Evolutionary conservation across 306 rosid species (phyloP), one percentile per base, ranked within the genome.

Genomic region (Hippophae rhamnoides): DNA sequence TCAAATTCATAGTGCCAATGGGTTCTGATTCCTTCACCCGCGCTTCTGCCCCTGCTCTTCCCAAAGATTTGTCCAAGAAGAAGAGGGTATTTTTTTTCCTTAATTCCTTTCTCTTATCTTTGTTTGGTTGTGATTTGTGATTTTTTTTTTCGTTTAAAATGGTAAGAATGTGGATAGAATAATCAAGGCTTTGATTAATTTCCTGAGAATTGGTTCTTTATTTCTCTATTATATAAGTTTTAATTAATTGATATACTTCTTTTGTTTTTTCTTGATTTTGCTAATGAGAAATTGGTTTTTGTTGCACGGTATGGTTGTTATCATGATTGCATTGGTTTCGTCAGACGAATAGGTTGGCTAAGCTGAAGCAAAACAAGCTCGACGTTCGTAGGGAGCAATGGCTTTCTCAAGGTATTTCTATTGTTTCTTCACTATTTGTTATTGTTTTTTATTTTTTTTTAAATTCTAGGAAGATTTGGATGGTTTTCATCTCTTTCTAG

Each of bases 351-450:
- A 63, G 82, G 65, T 52, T 78, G 27, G 86, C 83, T 8, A 83
- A 79, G 72, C 49, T 83, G 85, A 83, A 79, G 77, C 89, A 77
- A 71, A 74, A 75, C 65, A 83, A 83, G 78, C 79, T 79, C 73
- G 89, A 83, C 50, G 89, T 79, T 77, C 74, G 85, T 63, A 85
- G 83, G 4, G 83, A 83, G 47, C 89, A 83, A 70, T 83, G 85
- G 83, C 89, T 83, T 67, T 79, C 85, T 61, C 74, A 76, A 72
- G 83, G 89, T 83, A 60, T 52, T 12, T 43, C 31, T 57, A 9
- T 61, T 45, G 45, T 11, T 13, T 61, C n/a, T 7, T 0, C 9
- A 31, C 42, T 42, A 9, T 66, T 58, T 70, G 41, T 61, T 43
- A 58, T 54, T 61, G 3, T 49, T 42, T 10, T 58, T 1, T 23